Conservation (phyloP, 2,329 filamentous ascomycete species). For the Ophiostoma sp. region DNA sequence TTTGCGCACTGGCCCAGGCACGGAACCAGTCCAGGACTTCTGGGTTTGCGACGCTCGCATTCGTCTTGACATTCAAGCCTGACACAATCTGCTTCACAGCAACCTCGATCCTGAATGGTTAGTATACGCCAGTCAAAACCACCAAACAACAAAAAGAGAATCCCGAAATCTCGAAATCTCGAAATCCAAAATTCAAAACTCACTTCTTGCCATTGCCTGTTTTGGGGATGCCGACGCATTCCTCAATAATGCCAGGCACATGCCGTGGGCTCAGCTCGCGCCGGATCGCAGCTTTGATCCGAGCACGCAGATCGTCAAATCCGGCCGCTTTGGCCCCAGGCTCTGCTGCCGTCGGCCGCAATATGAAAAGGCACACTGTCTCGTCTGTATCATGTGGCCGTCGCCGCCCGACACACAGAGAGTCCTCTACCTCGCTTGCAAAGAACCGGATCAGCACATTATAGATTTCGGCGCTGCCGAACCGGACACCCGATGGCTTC, state of each 20-base stretch:
- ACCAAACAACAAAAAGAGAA: no score
- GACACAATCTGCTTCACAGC: conserved; percentile 95
- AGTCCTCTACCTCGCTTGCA: conserved; percentile 70
- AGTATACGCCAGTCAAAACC: background rate
- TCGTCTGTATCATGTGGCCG: conserved; percentile 70
- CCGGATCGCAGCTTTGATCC: conserved; percentile 64
- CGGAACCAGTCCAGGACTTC: conserved; percentile 85
- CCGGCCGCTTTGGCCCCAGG: conserved; percentile 48
- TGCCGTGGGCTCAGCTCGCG: conserved; percentile 81
- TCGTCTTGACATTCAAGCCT: conserved; percentile 78
- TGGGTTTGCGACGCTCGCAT: conserved; percentile 88
- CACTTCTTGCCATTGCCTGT: conserved; percentile 95
- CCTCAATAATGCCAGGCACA: conserved; percentile 77
- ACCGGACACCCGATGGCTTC: conserved; percentile 86
- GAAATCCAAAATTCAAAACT: conserved; percentile 35
- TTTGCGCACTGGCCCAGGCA: conserved; percentile 61
- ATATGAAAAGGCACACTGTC: conserved; percentile 81
- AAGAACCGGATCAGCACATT: conserved; percentile 87
- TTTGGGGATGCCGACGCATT: conserved; percentile 78
- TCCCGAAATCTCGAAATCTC: background rate
- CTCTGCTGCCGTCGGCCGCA: conserved; percentile 39
- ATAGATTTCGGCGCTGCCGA: conserved; percentile 93
- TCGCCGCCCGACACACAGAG: conserved; percentile 77
- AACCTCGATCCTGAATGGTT: conserved; percentile 68
- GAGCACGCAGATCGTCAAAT: conserved; percentile 57